Conservation (phyloP, 345 rosid genomes). For the Pistacia integerrima region DNA sequence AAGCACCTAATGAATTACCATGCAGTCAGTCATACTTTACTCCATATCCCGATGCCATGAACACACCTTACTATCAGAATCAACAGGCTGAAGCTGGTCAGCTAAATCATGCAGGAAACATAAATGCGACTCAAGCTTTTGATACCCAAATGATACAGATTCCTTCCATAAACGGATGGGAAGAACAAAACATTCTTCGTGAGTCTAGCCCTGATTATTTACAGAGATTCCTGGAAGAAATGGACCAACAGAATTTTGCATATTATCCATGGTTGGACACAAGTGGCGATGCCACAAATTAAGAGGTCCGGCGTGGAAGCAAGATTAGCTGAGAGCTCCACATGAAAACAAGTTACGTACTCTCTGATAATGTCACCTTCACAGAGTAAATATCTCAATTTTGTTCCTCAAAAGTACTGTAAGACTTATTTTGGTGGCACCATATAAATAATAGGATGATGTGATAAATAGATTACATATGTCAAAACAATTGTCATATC, state of each 20-base stretch:
- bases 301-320: conserved; percentile 3
- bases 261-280: conserved; percentile 36
- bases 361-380: too few species aligned
- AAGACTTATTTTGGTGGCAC: too few species aligned
- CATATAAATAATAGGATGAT: too few species aligned
- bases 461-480: too few species aligned
- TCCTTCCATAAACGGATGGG: conserved; percentile 33
- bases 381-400: too few species aligned
- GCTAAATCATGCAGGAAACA: conserved; percentile 27
- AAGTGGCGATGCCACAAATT: conserved; percentile 18
- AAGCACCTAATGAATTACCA: conserved; percentile 16
- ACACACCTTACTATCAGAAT: conserved; percentile 35
- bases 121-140: conserved; percentile 28
- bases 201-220: conserved; percentile 28
- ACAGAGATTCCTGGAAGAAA: conserved; percentile 38
- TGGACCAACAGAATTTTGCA: conserved; percentile 38
- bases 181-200: conserved; percentile 28
- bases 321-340: conserved; percentile 1
- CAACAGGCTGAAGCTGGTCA: conserved; percentile 27
- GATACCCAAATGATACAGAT: conserved; percentile 25
- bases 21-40: conserved; percentile 27
- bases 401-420: too few species aligned
- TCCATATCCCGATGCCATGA: conserved; percentile 29
- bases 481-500: too few species aligned
- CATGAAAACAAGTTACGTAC: not conserved